These are phyloP conservation scores for Hypholoma sublateritium DNA, from an alignment of 768 basidiomycete genomes.

Conservation along the genomic window DNA sequence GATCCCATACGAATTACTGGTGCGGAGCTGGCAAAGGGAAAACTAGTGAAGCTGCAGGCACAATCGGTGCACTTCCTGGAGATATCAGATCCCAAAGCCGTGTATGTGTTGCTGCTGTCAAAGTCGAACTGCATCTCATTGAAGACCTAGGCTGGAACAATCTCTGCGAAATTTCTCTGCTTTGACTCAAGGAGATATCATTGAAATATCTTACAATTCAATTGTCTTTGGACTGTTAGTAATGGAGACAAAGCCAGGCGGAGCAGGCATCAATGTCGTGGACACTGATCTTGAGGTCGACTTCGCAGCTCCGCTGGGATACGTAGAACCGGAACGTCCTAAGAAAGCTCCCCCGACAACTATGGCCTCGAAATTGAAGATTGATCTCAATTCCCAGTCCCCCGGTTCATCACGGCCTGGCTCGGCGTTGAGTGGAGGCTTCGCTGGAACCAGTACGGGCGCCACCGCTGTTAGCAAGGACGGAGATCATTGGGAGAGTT, in stretches of 20 bases:
- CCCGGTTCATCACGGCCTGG: constrained; percentile 84
- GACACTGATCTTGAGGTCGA: constrained; percentile 99
- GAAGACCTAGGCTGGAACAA: constrained; percentile 75
- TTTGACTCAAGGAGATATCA: constrained; percentile 93
- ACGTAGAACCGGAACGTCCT: constrained; percentile 90
- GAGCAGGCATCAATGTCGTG: constrained; percentile 83
- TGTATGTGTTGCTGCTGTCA: constrained; percentile 55
- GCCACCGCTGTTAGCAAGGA: constrained; percentile 62
- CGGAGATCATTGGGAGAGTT: constrained; percentile 90
- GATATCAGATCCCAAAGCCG: constrained; percentile 96
- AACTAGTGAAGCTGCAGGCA: constrained; percentile 95
- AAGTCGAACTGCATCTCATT: background rate
- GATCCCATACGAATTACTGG: constrained; percentile 94
- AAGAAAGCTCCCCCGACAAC: constrained; percentile 80
- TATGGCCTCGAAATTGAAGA: constrained; percentile 97
- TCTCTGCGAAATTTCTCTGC: constrained; percentile 91
- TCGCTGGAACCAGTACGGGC: constrained; percentile 51
- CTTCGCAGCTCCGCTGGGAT: constrained; percentile 90
- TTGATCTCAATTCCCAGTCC: constrained; percentile 84
- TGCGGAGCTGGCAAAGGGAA: constrained; percentile 85
- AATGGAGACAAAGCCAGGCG: constrained; percentile 90
- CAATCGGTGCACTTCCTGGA: constrained; percentile 95
- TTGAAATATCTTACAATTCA: constrained; percentile 96
- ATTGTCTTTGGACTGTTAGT: constrained; percentile 94
- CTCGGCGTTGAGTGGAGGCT: constrained; percentile 70